Conservation (phyloP, 2,329 filamentous ascomycete genomes). For the Stagonosporopsis rhizophila region DNA sequence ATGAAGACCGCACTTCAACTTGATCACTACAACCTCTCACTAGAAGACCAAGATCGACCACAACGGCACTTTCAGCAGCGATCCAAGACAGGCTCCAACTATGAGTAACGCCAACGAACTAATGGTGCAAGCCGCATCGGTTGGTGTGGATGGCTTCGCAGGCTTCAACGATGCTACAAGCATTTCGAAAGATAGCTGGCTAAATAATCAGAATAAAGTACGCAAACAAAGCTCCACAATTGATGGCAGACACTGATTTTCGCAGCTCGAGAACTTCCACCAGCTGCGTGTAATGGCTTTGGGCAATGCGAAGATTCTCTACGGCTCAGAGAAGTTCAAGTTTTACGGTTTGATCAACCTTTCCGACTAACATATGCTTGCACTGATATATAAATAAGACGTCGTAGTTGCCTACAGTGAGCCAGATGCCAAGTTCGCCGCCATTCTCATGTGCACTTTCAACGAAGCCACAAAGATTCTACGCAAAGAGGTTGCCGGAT, state of each 20-base stretch:
- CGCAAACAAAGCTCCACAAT: too few relatives aligned
- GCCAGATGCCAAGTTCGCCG: conserved; percentile 70
- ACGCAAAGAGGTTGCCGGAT: conserved; percentile 72
- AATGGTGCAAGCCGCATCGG: conserved; percentile 1
- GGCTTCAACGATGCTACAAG: neutral
- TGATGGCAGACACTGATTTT: neutral
- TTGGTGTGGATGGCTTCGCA: conserved; percentile 4
- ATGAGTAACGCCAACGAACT: conserved; percentile 7
- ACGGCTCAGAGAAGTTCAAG: conserved; percentile 35
- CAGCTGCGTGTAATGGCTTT: conserved; percentile 18
- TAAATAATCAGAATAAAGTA: conserved; percentile 11
- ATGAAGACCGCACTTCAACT: neutral
- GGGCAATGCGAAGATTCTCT: conserved; percentile 37
- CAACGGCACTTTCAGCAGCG: neutral
- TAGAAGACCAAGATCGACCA: too few relatives aligned
- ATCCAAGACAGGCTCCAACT: neutral
- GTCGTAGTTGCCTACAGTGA: conserved; percentile 23
- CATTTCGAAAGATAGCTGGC: conserved; percentile 1
- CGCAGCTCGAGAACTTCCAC: conserved; percentile 10
- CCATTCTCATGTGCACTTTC: conserved; percentile 94
- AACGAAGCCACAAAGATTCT: conserved; percentile 77
- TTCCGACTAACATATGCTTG: neutral
- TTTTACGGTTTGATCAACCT: conserved; percentile 29
- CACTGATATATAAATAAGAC: conserved; percentile 23
- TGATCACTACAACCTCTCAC: too few relatives aligned